Evolutionary conservation across 2,329 filamentous ascomycete genomes (phyloP).

Genomic region (Seiridium unicorne): DNA sequence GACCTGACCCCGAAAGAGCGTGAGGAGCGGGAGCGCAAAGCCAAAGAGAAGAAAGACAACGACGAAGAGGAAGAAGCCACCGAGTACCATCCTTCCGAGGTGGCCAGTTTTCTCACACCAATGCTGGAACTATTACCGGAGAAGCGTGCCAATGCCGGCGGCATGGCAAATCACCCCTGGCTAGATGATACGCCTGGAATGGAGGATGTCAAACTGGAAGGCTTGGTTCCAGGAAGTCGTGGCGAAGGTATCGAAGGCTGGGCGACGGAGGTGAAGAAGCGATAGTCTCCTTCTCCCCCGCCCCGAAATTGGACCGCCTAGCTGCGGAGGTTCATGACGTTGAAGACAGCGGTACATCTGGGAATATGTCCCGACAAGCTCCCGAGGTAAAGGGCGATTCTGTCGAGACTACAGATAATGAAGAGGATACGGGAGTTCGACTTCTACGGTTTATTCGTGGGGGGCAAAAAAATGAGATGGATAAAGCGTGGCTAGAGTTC

Average conservation of each 20-base stretch:
- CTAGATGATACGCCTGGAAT: slow-evolving; percentile 85
- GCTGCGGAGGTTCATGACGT: not conserved
- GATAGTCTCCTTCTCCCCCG: not conserved
- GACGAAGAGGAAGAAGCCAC: slow-evolving; percentile 25
- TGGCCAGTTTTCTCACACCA: slow-evolving; percentile 80
- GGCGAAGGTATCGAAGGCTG: slow-evolving; percentile 95
- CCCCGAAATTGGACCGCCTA: not conserved
- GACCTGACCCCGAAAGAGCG: slow-evolving; percentile 53
- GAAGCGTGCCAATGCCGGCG: slow-evolving; percentile 89
- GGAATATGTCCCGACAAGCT: no score
- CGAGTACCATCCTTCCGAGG: slow-evolving; percentile 36
- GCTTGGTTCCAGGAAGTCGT: slow-evolving; percentile 73
- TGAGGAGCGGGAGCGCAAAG: slow-evolving; percentile 40
- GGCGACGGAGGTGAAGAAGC: slow-evolving; percentile 82
- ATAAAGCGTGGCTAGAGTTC: not conserved
- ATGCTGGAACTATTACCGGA: slow-evolving; percentile 91
- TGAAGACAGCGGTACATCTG: no score
- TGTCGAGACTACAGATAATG: not conserved
- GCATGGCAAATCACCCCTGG: slow-evolving; percentile 86
- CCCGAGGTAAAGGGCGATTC: not conserved
- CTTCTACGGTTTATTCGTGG: not conserved
- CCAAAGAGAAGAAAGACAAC: slow-evolving; percentile 26
- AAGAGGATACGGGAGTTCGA: not conserved
- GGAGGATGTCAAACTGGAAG: slow-evolving; percentile 72
- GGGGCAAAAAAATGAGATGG: not conserved